Conservation (phyloP, 177 flowering plant species). For the Tripterygium wilfordii region DNA sequence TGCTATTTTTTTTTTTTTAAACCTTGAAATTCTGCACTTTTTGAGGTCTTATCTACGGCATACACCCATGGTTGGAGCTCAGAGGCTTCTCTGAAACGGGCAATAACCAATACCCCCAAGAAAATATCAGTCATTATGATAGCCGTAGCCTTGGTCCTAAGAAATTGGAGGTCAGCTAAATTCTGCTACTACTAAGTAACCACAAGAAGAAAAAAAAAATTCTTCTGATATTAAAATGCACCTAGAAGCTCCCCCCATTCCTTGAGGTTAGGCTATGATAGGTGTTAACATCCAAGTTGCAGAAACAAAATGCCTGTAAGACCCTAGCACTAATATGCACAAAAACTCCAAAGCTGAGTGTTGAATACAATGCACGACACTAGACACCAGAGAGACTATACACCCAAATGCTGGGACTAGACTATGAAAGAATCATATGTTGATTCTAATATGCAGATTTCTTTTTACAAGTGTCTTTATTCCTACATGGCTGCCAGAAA, state of each 20-base stretch:
- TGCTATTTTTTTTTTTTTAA: too few relatives aligned
- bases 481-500: conserved; percentile 45
- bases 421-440: conserved; percentile 63
- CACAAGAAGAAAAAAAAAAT: too few relatives aligned
- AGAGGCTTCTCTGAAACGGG: too few relatives aligned
- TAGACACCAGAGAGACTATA: conserved; percentile 21
- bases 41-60: too few relatives aligned
- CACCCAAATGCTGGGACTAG: conserved; percentile 29
- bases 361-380: conserved; percentile 22
- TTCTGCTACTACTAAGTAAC: too few relatives aligned
- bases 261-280: conserved; percentile 18
- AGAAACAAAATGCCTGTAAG: background rate
- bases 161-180: too few relatives aligned
- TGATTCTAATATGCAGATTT: conserved; percentile 40
- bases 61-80: too few relatives aligned
- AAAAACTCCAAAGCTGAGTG: conserved; percentile 4
- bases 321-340: conserved; percentile 26
- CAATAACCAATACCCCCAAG: too few relatives aligned
- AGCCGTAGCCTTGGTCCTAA: too few relatives aligned
- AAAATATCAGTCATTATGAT: too few relatives aligned
- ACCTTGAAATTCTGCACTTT: too few relatives aligned
- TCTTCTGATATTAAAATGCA: conserved; percentile 1
- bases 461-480: conserved; percentile 18
- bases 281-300: background rate
- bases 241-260: conserved; percentile 13